Base-by-base conservation (phyloP, 1,284 basidiomycete genomes). In the Golubevia pallescens region DNA sequence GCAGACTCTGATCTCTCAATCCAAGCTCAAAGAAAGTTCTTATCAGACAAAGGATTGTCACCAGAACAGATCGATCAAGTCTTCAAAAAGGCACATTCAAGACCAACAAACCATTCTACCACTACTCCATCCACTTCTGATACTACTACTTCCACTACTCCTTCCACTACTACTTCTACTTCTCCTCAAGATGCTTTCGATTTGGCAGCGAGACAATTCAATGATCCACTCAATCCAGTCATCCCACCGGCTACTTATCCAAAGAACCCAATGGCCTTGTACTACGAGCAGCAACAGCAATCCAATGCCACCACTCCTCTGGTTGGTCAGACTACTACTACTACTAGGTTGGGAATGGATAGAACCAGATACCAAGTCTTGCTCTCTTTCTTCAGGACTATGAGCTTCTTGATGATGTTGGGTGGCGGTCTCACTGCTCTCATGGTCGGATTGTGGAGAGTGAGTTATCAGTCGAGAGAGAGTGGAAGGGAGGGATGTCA, bases 331-430 rank as follows among this genome's bases (percentile, higher is more conserved):
- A 63, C n/a, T 70, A 71, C 8, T 68, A 69, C 16, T 62, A 69
- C 42, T 66, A 71, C 71, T 21, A 21, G 58, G 7, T 32, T 58
- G 4, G 58, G 66, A 1, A 28, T 28, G 28, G 60, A 20, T 20
- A 60, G 57, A 23, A 63, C 72, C 2, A 68, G 80, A 23, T 83
- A 83, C 58, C 69, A 81, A 32, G 77, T 76, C n/a, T 58, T 83
- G n/a, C 58, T 83, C 32, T 60, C 65, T 7, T 83, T 78, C 61
- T 81, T 81, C 64, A 68, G 76, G 14, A 69, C 71, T 2, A 62
- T 83, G 48, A 76, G 77, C 67, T 72, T 62, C 59, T 61, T 77
- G 54, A 69, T 81, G 61, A 73, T 80, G 70, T 60, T 84, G 54
- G 70, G 78, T n/a, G 81, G 81, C 57, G 77, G 74, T 8, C 34